These are phyloP conservation scores for Xylaria sp. DNA, from an alignment of 495 filamentous ascomycete species.

Conservation along the genomic window DNA sequence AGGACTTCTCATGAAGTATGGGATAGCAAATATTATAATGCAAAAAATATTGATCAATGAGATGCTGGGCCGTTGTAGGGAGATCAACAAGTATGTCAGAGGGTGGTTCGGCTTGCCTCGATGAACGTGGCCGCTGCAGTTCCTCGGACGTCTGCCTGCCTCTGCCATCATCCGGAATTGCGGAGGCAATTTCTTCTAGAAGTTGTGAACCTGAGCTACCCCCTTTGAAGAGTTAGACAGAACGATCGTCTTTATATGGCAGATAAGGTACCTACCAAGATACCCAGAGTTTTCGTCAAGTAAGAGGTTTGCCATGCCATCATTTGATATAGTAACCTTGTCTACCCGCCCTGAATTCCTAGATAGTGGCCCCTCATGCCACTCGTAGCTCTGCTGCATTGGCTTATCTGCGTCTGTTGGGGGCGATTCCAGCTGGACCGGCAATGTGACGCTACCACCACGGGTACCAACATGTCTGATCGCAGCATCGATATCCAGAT, in stretches of 20 bases:
- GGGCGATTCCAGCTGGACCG: neutral
- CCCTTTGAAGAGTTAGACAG: neutral
- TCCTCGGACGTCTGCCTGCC: neutral
- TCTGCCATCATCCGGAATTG: neutral
- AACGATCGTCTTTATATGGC: conserved; percentile 34
- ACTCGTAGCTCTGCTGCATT: neutral
- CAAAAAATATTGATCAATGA: conserved; percentile 61
- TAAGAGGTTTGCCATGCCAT: conserved; percentile 47
- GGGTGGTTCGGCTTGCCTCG: neutral
- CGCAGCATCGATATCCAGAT: conserved; percentile 39
- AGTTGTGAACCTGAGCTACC: conserved; percentile 6
- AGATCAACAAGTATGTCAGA: neutral
- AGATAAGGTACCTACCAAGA: conserved; percentile 35
- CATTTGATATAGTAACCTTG: conserved; percentile 23
- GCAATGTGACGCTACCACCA: conserved; percentile 1
- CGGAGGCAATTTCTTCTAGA: conserved; percentile 2
- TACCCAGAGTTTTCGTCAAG: conserved; percentile 42
- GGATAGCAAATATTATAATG: conserved; percentile 61
- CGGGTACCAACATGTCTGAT: conserved; percentile 23
- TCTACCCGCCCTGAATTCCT: too few relatives aligned
- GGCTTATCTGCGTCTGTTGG: neutral
- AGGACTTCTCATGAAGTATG: conserved; percentile 59
- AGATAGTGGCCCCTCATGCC: conserved; percentile 2
- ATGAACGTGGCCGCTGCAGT: conserved; percentile 1
- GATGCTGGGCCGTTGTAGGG: conserved; percentile 42